These are phyloP conservation scores for Suillus cothurnatus DNA, from an alignment of 768 basidiomycete genomes.

Conservation along the genomic window DNA sequence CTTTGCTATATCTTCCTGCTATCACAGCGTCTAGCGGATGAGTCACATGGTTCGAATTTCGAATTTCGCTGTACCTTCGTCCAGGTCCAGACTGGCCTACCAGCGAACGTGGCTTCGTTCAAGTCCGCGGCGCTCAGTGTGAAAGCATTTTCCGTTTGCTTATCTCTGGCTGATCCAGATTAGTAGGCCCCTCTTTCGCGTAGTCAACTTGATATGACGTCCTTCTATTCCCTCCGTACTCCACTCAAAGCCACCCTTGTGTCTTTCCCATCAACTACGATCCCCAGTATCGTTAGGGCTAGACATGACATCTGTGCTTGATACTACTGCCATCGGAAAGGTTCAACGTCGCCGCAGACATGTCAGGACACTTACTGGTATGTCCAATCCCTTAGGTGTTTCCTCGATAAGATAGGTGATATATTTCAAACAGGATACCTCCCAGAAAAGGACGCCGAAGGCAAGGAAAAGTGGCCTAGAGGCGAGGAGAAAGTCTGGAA, in stretches of 20 bases:
- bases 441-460: conserved; percentile 73
- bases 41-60: too few species aligned
- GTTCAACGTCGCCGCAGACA: conserved; percentile 57
- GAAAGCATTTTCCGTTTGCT: not conserved
- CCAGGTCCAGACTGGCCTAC: too few species aligned
- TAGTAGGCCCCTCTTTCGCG: not conserved
- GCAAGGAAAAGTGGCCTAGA: conserved; percentile 84
- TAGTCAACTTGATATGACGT: not conserved
- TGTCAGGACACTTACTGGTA: conserved; percentile 69
- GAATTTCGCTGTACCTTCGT: too few species aligned
- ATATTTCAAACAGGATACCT: conserved; percentile 62
- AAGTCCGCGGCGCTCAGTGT: not conserved
- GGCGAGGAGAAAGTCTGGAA: conserved; percentile 82
- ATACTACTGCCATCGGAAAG: conserved; percentile 65
- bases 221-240: not conserved
- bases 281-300: not conserved
- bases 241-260: not conserved
- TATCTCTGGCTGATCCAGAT: not conserved
- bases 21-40: too few species aligned
- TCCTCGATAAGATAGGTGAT: conserved; percentile 6
- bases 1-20: too few species aligned
- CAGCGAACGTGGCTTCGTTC: too few species aligned
- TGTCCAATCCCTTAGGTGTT: conserved; percentile 7
- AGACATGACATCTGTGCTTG: conserved; percentile 65
- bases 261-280: not conserved